A percentile compares a stretch with the other conserved stretches of the same genome.
Conservation (phyloP, 768 basidiomycete species). For the Hygrophorus pudorinus region DNA sequence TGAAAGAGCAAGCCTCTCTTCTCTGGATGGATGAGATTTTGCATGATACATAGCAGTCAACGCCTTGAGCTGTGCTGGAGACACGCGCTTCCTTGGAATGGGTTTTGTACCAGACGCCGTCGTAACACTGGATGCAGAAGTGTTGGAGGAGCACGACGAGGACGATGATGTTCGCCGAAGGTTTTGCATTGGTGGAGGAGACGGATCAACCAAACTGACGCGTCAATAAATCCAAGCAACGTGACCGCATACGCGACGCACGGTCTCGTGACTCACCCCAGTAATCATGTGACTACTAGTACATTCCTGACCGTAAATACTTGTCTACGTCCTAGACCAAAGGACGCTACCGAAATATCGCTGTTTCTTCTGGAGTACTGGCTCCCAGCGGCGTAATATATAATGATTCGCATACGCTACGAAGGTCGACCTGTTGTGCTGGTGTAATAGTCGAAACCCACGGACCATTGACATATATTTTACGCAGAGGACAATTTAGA, state of each 20-base stretch:
- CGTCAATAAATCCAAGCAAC: too few species aligned
- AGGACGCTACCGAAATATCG: constrained; percentile 13
- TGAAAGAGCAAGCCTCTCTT: constrained; percentile 4
- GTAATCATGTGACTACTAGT: too few species aligned
- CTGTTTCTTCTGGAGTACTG: constrained; percentile 38
- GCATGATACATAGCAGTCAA: constrained; percentile 4
- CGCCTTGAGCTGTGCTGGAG: constrained; percentile 1
- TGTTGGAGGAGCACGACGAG: not conserved
- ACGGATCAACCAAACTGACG: too few species aligned
- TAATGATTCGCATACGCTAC: constrained; percentile 17
- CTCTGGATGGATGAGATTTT: constrained; percentile 6
- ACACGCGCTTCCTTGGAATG: constrained; percentile 1
- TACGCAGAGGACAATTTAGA: constrained; percentile 36
- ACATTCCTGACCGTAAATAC: too few species aligned
- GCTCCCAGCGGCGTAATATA: constrained; percentile 24
- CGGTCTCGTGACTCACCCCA: too few species aligned
- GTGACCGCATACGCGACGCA: too few species aligned
- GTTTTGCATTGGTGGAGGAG: too few species aligned
- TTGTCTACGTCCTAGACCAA: not conserved
- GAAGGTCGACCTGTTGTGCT: constrained; percentile 19
- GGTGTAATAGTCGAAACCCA: constrained; percentile 15
- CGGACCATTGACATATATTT: constrained; percentile 33
- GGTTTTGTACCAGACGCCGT: not conserved
- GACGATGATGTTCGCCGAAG: not conserved
- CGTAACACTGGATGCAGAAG: not conserved